Conservation (phyloP, 768 basidiomycete genomes). For the Boletus rufocinnamomeus region DNA sequence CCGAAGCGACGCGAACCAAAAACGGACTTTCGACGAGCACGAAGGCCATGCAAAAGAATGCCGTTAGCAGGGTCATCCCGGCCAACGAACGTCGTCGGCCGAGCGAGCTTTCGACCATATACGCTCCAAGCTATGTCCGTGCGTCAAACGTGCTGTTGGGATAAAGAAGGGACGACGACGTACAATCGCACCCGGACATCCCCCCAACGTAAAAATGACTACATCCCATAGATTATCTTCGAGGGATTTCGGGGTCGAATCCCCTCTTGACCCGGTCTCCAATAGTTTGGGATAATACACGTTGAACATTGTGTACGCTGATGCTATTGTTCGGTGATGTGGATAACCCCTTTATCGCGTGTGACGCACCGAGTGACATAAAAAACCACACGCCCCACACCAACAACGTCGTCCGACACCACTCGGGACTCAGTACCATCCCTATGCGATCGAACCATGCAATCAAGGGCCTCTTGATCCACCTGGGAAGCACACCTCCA, state of each 20-base stretch:
- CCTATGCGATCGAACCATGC: slow-evolving; percentile 70
- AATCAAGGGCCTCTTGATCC: slow-evolving; percentile 57
- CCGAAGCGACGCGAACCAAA: slow-evolving; percentile 65
- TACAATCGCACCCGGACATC: slow-evolving; percentile 83
- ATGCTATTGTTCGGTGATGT: neutral
- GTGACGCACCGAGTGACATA: slow-evolving; percentile 69
- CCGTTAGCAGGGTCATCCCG: slow-evolving; percentile 73
- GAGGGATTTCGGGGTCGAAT: slow-evolving; percentile 44
- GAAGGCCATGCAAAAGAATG: slow-evolving; percentile 72
- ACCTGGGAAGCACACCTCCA: slow-evolving; percentile 50
- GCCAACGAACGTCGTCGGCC: slow-evolving; percentile 76
- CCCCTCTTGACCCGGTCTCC: slow-evolving; percentile 47
- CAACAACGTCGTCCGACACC: slow-evolving; percentile 73
- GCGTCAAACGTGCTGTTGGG: neutral
- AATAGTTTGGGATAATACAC: slow-evolving; percentile 86
- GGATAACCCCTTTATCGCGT: neutral
- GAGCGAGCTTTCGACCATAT: slow-evolving; percentile 66
- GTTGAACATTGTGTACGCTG: slow-evolving; percentile 91
- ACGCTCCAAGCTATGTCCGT: slow-evolving; percentile 72
- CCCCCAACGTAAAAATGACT: slow-evolving; percentile 81
- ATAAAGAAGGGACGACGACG: slow-evolving; percentile 26
- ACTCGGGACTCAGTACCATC: slow-evolving; percentile 74
- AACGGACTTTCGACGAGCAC: slow-evolving; percentile 55
- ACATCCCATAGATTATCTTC: slow-evolving; percentile 79
- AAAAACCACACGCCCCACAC: slow-evolving; percentile 79